Base-by-base conservation (phyloP, 1,284 basidiomycete genomes). In the Flammula alnicola region DNA sequence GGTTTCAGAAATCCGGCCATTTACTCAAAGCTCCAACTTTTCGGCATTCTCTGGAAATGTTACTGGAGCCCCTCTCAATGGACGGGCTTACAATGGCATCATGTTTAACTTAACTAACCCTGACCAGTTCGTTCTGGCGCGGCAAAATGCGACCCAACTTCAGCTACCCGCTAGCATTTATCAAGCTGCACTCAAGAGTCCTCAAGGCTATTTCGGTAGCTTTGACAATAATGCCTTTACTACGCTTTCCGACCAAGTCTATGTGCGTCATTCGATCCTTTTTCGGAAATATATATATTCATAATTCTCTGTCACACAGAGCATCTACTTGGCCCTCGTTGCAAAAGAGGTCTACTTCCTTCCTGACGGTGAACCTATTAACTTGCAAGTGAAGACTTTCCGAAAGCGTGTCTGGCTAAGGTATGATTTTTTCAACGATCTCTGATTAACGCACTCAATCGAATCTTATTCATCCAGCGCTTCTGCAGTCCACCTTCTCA, bases 291-390 rank as follows among this genome's bases (percentile, higher is more conserved):
- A 4, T 42, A 12, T 23, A 32, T 16, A 19, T 17, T 31, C 32
- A 23, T 29, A 7, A 1, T 10, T 29, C 12, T 19, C 10, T 25
- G 11, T 14, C 29, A 36, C 27, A 22, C 53, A 81, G 76, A 63
- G 63, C 29, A 71, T 64, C n/a, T 81, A 82, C 56, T 59, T 81
- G n/a, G 67, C 73, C 4, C 70, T 81, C 20, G 63, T 81, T 11
- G 80, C 80, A 3, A 70, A 69, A 53, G 66, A 68, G 32, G 70
- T 80, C 4, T 83, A 82, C 61, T 81, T 81, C 56, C 51, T 79
- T 9, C 58, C 67, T 0, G 54, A 63, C 10, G 26, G 49, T 10
- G 65, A 71, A 23, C 63, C 64, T 3, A 61, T 80, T 14, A 62
- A 62, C 3, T 56, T 77, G 17, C 68, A 72, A 42, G 65, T 79